A percentile compares a stretch with the other conserved stretches of the same genome.
Evolutionary conservation across 176 grass and related monocot genomes (phyloP).

Genomic region (Aechmea fasciata): DNA sequence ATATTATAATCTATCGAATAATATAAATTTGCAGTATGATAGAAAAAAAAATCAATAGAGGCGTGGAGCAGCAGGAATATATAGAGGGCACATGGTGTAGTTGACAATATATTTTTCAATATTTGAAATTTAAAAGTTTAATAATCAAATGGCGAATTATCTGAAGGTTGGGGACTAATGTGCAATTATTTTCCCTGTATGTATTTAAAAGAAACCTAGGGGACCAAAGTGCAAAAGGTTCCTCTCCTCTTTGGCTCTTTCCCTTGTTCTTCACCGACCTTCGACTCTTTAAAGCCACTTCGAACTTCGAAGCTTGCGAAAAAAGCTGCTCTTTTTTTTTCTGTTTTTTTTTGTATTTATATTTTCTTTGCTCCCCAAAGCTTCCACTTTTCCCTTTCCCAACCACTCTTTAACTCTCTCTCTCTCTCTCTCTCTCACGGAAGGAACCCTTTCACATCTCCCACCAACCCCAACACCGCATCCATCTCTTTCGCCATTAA

Average conservation of each 20-base stretch:
- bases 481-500: constrained; percentile 28
- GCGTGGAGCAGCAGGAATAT: no score
- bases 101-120: neutral
- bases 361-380: neutral
- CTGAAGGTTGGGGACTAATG: neutral
- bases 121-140: no score
- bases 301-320: neutral
- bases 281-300: neutral
- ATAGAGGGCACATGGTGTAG: no score
- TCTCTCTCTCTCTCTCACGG: constrained; percentile 3
- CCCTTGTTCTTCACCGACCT: neutral
- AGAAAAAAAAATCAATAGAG: no score
- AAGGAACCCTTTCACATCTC: constrained; percentile 28
- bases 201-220: constrained; percentile 6
- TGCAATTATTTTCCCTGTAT: neutral
- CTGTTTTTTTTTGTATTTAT: no score
- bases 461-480: constrained; percentile 14
- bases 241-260: neutral
- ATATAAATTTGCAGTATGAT: no score
- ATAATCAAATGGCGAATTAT: neutral
- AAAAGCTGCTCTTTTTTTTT: neutral
- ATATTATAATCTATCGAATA: no score
- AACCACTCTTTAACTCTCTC: neutral
- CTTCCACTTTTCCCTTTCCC: neutral
- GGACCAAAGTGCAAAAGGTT: constrained; percentile 14